Conservation (phyloP, 2,329 filamentous ascomycete species). For the Alternaria incomplexa region DNA sequence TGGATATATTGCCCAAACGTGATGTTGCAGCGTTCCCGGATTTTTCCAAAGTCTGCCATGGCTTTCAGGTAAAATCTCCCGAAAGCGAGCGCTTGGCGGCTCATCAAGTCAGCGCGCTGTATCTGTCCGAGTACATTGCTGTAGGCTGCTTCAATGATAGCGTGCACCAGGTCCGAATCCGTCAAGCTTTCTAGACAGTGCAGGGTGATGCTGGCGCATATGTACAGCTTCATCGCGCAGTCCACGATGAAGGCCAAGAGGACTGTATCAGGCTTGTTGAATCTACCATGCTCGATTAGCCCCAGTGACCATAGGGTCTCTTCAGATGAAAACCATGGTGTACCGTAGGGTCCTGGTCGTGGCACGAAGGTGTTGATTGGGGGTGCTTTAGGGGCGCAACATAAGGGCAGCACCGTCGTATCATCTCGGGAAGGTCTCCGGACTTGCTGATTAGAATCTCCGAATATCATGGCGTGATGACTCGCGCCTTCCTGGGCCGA, state of each 20-base stretch:
- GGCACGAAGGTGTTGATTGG: background rate
- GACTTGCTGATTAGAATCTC: background rate
- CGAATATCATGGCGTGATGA: background rate
- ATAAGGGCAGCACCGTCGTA: background rate
- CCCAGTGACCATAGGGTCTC: background rate
- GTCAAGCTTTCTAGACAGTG: background rate
- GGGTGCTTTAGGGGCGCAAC: background rate
- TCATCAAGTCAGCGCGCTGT: background rate
- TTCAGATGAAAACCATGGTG: background rate
- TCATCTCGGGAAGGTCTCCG: background rate
- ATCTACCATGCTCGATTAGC: background rate
- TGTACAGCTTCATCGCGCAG: slow-evolving; percentile 3
- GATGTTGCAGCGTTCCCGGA: background rate
- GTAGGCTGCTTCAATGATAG: background rate
- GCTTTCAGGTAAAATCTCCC: background rate
- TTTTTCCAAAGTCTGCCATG: background rate
- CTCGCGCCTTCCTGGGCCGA: background rate
- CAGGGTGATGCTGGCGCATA: background rate
- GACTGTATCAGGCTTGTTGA: background rate
- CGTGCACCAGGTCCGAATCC: background rate
- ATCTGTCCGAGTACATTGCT: background rate
- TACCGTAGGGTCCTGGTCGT: background rate
- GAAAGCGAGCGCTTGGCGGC: background rate
- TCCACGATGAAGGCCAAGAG: slow-evolving; percentile 6
- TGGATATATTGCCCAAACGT: background rate